A percentile compares a stretch with the other conserved stretches of the same genome.
These are phyloP conservation scores for Taiwanofungus camphoratus DNA, from an alignment of 1,284 basidiomycete species.

Conservation along the genomic window DNA sequence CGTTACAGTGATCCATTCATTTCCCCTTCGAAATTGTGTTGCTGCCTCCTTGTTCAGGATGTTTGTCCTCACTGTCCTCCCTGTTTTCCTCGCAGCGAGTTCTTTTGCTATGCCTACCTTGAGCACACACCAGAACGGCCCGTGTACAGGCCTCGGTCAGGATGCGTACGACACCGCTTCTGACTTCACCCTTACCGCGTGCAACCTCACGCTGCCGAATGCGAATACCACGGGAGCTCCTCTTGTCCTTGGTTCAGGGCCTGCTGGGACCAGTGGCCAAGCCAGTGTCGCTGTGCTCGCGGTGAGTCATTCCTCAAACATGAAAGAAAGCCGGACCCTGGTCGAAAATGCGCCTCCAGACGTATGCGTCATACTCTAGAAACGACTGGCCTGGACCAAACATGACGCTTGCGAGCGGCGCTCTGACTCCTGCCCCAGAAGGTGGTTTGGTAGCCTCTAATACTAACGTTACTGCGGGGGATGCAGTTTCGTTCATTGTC, in stretches of 20 bases:
- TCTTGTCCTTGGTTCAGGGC: conserved; percentile 10
- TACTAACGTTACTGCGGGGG: conserved; percentile 2
- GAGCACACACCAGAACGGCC: conserved; percentile 1
- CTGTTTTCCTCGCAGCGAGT: conserved; percentile 1
- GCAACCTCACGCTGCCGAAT: conserved; percentile 9
- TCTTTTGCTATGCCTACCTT: background rate
- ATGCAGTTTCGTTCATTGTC: conserved; percentile 5
- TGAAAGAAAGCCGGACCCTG: background rate
- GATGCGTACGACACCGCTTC: conserved; percentile 10
- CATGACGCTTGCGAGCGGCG: conserved; percentile 7
- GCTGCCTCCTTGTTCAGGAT: no score
- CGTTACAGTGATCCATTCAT: no score
- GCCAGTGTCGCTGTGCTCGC: conserved; percentile 4
- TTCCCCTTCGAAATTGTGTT: no score
- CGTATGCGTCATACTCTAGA: conserved; percentile 11
- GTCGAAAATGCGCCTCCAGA: conserved; percentile 3
- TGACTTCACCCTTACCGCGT: conserved; percentile 15
- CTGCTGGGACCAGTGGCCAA: background rate
- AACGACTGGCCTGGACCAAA: conserved; percentile 6
- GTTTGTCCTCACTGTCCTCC: background rate
- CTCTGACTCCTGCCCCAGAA: conserved; percentile 3
- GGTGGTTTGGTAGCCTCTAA: conserved; percentile 1
- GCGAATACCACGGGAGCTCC: conserved; percentile 11
- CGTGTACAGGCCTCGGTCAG: conserved; percentile 13
- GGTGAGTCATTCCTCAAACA: conserved; percentile 1